phyloP scores from a whole-genome alignment of 164 flowering plant genomes.

The Magnolia sinica region DNA sequence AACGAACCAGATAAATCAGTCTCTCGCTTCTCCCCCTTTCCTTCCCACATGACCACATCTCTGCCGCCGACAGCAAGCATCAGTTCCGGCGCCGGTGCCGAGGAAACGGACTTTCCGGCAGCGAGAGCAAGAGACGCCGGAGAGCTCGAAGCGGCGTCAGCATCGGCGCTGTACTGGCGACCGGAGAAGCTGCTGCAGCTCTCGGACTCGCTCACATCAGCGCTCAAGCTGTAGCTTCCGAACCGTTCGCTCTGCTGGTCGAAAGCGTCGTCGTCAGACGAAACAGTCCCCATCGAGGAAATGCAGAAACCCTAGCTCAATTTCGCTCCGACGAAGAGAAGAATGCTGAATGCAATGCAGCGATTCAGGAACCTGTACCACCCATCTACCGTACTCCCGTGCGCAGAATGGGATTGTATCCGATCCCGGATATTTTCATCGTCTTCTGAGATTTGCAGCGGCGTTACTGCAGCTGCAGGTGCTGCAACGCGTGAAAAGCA shows the following conservation, averaged over 20 bases:
- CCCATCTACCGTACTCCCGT: background rate
- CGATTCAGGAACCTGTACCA: background rate
- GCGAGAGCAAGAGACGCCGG: slow-evolving; percentile 30
- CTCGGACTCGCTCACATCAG: slow-evolving; percentile 73
- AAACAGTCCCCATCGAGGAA: slow-evolving; percentile 30
- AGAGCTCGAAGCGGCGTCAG: slow-evolving; percentile 32
- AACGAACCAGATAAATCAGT: slow-evolving; percentile 34
- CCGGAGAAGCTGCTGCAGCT: slow-evolving; percentile 41
- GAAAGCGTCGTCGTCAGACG: slow-evolving; percentile 39
- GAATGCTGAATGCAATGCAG: background rate
- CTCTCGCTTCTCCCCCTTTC: slow-evolving; percentile 28
- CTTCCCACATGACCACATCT: slow-evolving; percentile 30
- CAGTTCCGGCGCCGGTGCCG: slow-evolving; percentile 18
- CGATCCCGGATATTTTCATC: background rate
- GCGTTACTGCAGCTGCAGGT: background rate
- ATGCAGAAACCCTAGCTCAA: background rate
- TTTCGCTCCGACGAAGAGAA: background rate
- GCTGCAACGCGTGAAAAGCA: background rate
- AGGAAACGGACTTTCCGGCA: slow-evolving; percentile 13
- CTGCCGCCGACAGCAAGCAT: slow-evolving; percentile 38
- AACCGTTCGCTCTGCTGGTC: slow-evolving; percentile 38
- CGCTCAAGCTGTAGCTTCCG: slow-evolving; percentile 53
- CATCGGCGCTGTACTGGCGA: slow-evolving; percentile 18
- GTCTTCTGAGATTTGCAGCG: background rate
- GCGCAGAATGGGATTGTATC: background rate